phyloP scores from a whole-genome alignment of 345 rosid species.

The Nasturtium officinale region DNA sequence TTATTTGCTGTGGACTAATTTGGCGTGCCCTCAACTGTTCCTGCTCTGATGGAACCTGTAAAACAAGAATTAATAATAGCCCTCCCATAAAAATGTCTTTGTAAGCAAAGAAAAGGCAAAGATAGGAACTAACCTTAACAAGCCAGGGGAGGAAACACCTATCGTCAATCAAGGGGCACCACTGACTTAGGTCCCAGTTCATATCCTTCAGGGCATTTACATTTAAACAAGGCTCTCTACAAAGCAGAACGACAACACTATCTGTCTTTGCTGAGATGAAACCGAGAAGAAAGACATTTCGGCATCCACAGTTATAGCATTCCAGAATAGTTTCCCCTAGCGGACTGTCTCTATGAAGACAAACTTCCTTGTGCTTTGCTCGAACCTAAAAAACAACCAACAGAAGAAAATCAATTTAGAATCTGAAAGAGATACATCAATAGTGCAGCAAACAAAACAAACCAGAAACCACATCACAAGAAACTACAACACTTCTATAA shows the following conservation, averaged over 20 bases:
- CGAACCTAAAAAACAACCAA: constrained; percentile 66
- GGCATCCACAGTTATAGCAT: constrained; percentile 98
- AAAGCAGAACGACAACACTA: constrained; percentile 98
- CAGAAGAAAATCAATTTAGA: constrained; percentile 11
- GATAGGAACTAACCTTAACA: constrained; percentile 71
- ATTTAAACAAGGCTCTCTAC: constrained; percentile 97
- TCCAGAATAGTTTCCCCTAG: constrained; percentile 98
- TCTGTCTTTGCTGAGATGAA: constrained; percentile 98
- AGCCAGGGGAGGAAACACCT: constrained; percentile 99
- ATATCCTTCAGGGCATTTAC: constrained; percentile 99
- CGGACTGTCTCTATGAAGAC: constrained; percentile 99
- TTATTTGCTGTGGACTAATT: constrained; percentile 98
- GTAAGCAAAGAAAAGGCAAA: background rate
- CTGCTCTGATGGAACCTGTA: constrained; percentile 95
- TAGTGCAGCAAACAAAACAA: constrained; percentile 14
- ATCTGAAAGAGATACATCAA: background rate
- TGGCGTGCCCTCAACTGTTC: constrained; percentile 99
- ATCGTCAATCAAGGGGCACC: constrained; percentile 99
- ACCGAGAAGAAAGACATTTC: constrained; percentile 98
- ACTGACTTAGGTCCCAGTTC: constrained; percentile 99
- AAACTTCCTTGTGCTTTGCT: constrained; percentile 98
- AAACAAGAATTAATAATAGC: constrained; percentile 21
- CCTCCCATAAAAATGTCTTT: background rate
- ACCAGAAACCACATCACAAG: constrained; percentile 14
- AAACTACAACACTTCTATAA: background rate